phyloP scores from a whole-genome alignment of 805 yeast genomes.

The Candida andamanensis region DNA sequence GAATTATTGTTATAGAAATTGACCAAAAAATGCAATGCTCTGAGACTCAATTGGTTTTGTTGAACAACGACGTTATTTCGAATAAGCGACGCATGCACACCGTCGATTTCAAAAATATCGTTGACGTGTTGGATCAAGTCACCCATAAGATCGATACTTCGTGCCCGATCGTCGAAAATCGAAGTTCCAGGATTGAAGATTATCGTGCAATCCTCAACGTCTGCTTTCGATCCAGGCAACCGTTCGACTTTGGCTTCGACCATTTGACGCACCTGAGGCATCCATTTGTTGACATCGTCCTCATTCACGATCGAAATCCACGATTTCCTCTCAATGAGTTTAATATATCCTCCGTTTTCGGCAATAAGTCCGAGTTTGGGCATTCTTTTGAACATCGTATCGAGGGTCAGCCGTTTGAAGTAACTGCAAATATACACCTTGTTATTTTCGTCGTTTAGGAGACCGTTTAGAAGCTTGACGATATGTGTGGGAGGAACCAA shows the following conservation, averaged over 20 bases:
- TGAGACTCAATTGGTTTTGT: conserved; percentile 51
- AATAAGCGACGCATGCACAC: conserved; percentile 72
- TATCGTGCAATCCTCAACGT: conserved; percentile 70
- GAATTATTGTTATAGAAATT: conserved; percentile 24
- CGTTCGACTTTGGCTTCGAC: conserved; percentile 65
- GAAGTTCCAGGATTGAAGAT: conserved; percentile 71
- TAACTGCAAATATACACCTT: conserved; percentile 69
- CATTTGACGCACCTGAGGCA: conserved; percentile 50
- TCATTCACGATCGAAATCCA: conserved; percentile 66
- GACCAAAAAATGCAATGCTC: conserved; percentile 52
- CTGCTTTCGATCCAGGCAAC: conserved; percentile 71
- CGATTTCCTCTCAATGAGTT: conserved; percentile 41
- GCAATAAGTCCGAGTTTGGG: conserved; percentile 79
- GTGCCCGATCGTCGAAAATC: conserved; percentile 53
- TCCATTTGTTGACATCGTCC: conserved; percentile 47
- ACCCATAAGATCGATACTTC: conserved; percentile 68
- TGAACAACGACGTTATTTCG: conserved; percentile 69
- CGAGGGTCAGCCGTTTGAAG: conserved; percentile 59
- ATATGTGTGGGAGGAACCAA: conserved; percentile 58
- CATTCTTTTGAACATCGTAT: conserved; percentile 60
- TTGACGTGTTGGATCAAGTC: conserved; percentile 83
- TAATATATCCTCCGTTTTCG: conserved; percentile 82
- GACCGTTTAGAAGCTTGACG: conserved; percentile 51
- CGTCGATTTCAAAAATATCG: conserved; percentile 54
- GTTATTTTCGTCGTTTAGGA: conserved; percentile 54